These are phyloP conservation scores for Pythium sukuiense DNA, from an alignment of 352 stramenopile species.

Conservation along the genomic window DNA sequence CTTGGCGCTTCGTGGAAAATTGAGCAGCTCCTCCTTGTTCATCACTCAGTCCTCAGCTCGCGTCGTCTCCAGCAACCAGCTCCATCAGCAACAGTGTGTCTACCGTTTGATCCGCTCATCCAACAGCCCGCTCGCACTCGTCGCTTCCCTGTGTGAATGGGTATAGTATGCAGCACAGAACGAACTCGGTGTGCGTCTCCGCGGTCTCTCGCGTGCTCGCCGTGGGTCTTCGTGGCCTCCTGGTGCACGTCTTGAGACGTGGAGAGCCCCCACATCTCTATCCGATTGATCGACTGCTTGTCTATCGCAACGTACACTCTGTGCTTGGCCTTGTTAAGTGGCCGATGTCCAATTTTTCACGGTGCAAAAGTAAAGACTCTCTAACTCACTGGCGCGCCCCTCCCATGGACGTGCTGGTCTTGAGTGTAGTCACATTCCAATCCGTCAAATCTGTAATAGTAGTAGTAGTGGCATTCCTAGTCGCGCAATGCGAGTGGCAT, in stretches of 20 bases:
- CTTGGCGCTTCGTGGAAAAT: not conserved
- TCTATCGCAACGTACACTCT: conserved; percentile 81
- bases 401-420: conserved; percentile 69
- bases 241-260: not conserved
- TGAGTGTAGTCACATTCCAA: conserved; percentile 63
- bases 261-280: conserved; percentile 10
- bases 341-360: conserved; percentile 87
- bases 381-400: conserved; percentile 71
- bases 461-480: conserved; percentile 2
- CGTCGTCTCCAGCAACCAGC: not conserved
- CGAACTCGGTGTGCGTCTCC: conserved; percentile 20
- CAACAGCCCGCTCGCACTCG: conserved; percentile 62
- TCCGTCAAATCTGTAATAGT: not conserved
- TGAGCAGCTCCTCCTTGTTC: not conserved
- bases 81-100: conserved; percentile 8
- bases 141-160: conserved; percentile 50
- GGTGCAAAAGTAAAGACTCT: conserved; percentile 65
- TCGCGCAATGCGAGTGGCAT: conserved; percentile 20
- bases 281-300: not conserved
- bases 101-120: conserved; percentile 37
- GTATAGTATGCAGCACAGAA: conserved; percentile 82
- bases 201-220: conserved; percentile 22
- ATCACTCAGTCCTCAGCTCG: conserved; percentile 27
- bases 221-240: not conserved
- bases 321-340: conserved; percentile 73